Conservation (phyloP, 2,329 filamentous ascomycete species). For the Trichoderma sp. region DNA sequence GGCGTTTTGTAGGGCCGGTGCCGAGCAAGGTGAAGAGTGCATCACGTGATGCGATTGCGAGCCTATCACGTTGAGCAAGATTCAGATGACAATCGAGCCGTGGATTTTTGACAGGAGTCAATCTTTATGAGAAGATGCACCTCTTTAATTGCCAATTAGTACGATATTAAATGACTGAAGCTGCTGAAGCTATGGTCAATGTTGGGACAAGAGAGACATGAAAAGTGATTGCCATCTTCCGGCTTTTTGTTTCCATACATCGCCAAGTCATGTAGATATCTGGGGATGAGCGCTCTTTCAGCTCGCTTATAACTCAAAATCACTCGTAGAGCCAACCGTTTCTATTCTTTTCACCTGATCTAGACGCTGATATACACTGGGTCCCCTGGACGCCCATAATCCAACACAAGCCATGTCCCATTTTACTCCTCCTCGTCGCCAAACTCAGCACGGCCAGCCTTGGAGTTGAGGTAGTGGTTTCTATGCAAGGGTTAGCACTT, state of each 20-base stretch:
- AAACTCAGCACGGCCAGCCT: conserved; percentile 65
- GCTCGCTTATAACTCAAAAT: not conserved
- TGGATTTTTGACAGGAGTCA: not conserved
- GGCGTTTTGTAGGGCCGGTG: conserved; percentile 38
- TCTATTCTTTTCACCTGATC: conserved; percentile 43
- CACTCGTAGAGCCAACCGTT: conserved; percentile 30
- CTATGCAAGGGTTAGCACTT: conserved; percentile 43
- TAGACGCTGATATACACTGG: conserved; percentile 48
- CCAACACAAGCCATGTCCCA: conserved; percentile 32
- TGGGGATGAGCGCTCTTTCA: not conserved
- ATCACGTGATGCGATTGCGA: conserved; percentile 12
- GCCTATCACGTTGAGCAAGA: conserved; percentile 11
- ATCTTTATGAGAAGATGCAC: not conserved
- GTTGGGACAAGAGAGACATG: not conserved
- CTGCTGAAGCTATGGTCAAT: not conserved
- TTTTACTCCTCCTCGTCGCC: conserved; percentile 49
- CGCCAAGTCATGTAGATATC: not conserved
- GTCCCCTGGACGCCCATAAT: conserved; percentile 37
- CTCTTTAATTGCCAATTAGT: not conserved
- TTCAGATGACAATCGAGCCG: conserved; percentile 9
- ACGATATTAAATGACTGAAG: not conserved
- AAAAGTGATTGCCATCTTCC: not conserved
- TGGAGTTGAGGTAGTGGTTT: conserved; percentile 81
- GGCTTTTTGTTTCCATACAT: not conserved
- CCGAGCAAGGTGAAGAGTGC: conserved; percentile 26